Conservation (phyloP, 2,329 filamentous ascomycete species). For the Trichoderma sp. region DNA sequence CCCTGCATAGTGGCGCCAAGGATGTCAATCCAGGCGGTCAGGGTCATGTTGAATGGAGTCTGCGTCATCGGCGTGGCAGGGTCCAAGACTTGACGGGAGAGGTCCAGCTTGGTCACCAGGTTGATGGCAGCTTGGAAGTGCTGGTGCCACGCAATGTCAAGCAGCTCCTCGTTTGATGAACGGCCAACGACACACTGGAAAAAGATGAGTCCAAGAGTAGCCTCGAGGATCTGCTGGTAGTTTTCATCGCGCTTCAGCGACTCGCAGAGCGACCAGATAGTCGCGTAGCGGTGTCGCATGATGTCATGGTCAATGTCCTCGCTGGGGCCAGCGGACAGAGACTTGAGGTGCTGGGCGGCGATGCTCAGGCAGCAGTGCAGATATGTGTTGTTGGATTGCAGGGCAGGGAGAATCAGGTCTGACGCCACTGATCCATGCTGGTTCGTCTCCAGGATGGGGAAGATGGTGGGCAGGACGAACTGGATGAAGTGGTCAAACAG, state of each 20-base stretch:
- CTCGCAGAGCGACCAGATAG: constrained; percentile 82
- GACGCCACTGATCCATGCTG: constrained; percentile 80
- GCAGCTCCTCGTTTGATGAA: constrained; percentile 72
- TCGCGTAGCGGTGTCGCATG: constrained; percentile 85
- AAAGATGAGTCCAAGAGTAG: constrained; percentile 92
- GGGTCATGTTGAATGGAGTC: constrained; percentile 91
- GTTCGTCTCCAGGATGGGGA: constrained; percentile 88
- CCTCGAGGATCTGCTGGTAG: constrained; percentile 87
- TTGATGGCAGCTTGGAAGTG: constrained; percentile 92
- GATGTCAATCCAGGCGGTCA: constrained; percentile 96
- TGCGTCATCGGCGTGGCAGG: constrained; percentile 54
- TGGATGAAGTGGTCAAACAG: constrained; percentile 90
- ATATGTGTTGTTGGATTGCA: constrained; percentile 91
- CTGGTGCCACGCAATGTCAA: constrained; percentile 94
- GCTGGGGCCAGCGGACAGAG: constrained; percentile 58
- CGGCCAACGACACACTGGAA: constrained; percentile 92
- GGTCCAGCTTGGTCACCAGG: constrained; percentile 80
- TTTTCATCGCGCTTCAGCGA: constrained; percentile 77
- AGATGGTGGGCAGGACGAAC: constrained; percentile 83
- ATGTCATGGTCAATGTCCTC: constrained; percentile 88
- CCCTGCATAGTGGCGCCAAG: constrained; percentile 91
- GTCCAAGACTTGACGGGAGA: constrained; percentile 67
- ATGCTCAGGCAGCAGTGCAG: constrained; percentile 95
- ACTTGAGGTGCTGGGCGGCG: constrained; percentile 89
- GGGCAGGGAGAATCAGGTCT: constrained; percentile 80